Evolutionary conservation across 345 rosid species (phyloP).

Genomic region (Barbarea vulgaris): DNA sequence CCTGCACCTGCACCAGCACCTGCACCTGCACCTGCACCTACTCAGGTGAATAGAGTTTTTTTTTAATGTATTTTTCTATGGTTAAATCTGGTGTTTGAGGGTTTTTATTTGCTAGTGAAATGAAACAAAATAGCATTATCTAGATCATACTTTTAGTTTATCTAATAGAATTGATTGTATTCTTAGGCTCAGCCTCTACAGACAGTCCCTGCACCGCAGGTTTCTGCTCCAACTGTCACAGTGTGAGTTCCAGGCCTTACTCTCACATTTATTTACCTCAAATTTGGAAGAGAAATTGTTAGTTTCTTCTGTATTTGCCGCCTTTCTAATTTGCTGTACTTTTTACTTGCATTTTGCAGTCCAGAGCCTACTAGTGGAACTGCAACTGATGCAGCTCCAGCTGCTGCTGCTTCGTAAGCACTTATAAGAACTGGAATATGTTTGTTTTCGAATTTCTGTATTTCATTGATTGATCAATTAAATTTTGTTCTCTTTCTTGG

Average conservation of each 20-base stretch:
- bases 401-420: slow-evolving; percentile 45
- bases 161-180: slow-evolving; percentile 9
- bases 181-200: slow-evolving; percentile 39
- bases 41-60: slow-evolving; percentile 29
- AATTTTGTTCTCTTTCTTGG: neutral
- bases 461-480: neutral
- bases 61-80: neutral
- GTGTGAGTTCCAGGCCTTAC: slow-evolving; percentile 33
- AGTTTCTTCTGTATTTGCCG: neutral
- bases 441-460: neutral
- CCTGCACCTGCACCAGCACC: slow-evolving; percentile 5
- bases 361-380: slow-evolving; percentile 34
- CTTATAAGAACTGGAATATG: slow-evolving; percentile 38
- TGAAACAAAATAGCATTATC: neutral
- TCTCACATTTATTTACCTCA: neutral
- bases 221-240: slow-evolving; percentile 37
- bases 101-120: neutral
- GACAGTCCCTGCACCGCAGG: slow-evolving; percentile 36
- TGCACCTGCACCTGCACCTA: slow-evolving; percentile 19
- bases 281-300: neutral
- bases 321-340: slow-evolving; percentile 9
- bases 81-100: neutral
- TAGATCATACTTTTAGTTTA: neutral
- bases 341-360: slow-evolving; percentile 29
- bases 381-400: slow-evolving; percentile 39